Evolutionary conservation across 129 eudicot genomes (phyloP).

Genomic region (Flaveria brownii): DNA sequence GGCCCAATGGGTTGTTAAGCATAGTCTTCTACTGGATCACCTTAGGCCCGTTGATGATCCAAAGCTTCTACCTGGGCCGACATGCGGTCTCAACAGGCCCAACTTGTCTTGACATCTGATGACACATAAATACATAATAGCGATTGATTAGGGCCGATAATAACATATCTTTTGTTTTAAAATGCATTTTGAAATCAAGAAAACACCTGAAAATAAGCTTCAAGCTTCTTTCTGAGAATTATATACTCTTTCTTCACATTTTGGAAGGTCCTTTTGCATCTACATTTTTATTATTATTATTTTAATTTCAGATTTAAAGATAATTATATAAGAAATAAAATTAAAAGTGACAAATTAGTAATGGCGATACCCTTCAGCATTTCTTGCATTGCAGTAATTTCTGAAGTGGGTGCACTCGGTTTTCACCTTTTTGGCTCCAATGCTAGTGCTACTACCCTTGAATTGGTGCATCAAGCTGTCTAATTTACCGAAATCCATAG

Average conservation of each 20-base stretch:
- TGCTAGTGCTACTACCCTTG: slow-evolving; percentile 85
- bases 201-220: slow-evolving; percentile 83
- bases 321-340: background rate
- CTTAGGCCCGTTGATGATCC: background rate
- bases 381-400: slow-evolving; percentile 64
- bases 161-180: background rate
- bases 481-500: slow-evolving; percentile 67
- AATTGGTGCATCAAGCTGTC: slow-evolving; percentile 83
- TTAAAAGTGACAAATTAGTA: background rate
- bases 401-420: slow-evolving; percentile 74
- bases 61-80: slow-evolving; percentile 44
- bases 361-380: slow-evolving; percentile 64
- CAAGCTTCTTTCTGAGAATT: slow-evolving; percentile 72
- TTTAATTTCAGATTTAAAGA: no score
- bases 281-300: slow-evolving; percentile 24
- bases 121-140: background rate
- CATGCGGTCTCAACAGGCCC: slow-evolving; percentile 71
- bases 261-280: slow-evolving; percentile 85
- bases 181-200: background rate
- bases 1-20: slow-evolving; percentile 29
- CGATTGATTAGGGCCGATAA: no score
- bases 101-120: slow-evolving; percentile 80
- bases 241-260: slow-evolving; percentile 83
- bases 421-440: slow-evolving; percentile 83
- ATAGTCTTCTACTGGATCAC: slow-evolving; percentile 11